phyloP scores from a whole-genome alignment of 129 eudicot genomes.

The Pulicaria dysenterica region DNA sequence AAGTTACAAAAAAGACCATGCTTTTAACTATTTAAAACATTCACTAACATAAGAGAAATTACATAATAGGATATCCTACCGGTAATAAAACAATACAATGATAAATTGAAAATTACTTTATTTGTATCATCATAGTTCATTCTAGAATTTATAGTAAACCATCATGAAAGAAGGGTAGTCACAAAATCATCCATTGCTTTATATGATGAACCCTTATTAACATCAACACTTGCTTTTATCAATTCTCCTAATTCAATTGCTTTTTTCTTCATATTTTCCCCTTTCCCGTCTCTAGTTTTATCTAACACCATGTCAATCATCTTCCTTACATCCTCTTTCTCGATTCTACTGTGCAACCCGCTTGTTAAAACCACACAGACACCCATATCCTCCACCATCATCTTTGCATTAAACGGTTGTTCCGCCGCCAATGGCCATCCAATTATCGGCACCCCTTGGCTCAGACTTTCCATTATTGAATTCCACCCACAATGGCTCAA shows the following conservation, averaged over 20 bases:
- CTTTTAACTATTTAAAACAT: too few species aligned
- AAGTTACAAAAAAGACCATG: too few species aligned
- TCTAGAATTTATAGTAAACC: background rate
- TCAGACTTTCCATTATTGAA: conserved; percentile 71
- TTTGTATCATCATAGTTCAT: too few species aligned
- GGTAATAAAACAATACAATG: too few species aligned
- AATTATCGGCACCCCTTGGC: conserved; percentile 76
- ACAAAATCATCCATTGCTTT: conserved; percentile 58
- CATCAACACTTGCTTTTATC: conserved; percentile 44
- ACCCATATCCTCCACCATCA: conserved; percentile 88
- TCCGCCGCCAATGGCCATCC: conserved; percentile 92
- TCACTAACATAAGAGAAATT: too few species aligned
- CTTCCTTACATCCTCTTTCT: conserved; percentile 52
- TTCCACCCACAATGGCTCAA: conserved; percentile 94
- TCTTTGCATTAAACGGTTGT: conserved; percentile 73
- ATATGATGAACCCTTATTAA: conserved; percentile 58
- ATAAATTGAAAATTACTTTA: too few species aligned
- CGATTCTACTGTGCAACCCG: conserved; percentile 43
- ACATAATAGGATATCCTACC: too few species aligned
- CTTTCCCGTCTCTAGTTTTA: conserved; percentile 38
- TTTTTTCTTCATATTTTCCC: conserved; percentile 56
- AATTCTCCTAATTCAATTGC: conserved; percentile 49
- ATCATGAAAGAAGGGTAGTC: conserved; percentile 18
- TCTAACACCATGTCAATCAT: conserved; percentile 62
- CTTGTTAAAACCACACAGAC: conserved; percentile 63